Percentiles rank a stretch among this genome's conserved stretches.
Conservation (phyloP, 2,329 filamentous ascomycete species). For the Exophiala phaeomuriformis region DNA sequence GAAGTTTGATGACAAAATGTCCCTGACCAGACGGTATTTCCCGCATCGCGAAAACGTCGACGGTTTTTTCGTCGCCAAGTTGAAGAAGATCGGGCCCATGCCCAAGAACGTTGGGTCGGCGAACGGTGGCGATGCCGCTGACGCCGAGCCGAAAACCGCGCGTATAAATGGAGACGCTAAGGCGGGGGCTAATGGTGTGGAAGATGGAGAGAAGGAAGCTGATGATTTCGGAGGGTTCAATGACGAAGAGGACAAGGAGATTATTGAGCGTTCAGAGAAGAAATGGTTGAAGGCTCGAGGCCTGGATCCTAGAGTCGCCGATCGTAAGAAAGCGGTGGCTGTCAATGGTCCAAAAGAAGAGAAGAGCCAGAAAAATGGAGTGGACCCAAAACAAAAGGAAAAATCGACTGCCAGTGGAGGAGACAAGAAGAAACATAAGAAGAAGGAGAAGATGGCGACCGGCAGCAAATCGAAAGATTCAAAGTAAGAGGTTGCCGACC, state of each 20-base stretch:
- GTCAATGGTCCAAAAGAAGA: neutral
- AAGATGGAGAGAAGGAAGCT: conserved; percentile 28
- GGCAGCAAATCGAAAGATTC: neutral
- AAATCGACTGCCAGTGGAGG: neutral
- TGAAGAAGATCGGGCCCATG: conserved; percentile 82
- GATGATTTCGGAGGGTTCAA: conserved; percentile 66
- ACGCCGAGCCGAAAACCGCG: conserved; percentile 26
- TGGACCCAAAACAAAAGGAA: neutral
- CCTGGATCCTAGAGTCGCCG: conserved; percentile 58
- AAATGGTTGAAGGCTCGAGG: conserved; percentile 68
- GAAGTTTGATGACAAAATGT: conserved; percentile 78
- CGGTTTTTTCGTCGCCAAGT: conserved; percentile 96
- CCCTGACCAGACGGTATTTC: conserved; percentile 77
- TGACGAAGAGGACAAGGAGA: conserved; percentile 62
- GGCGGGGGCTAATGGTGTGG: conserved; percentile 25
- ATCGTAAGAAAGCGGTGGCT: conserved; percentile 4
- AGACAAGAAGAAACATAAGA: neutral
- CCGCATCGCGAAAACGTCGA: conserved; percentile 92
- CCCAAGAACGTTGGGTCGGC: conserved; percentile 36
- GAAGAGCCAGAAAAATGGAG: neutral
- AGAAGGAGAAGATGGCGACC: neutral
- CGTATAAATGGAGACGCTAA: conserved; percentile 22
- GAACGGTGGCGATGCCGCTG: conserved; percentile 27
- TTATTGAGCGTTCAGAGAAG: conserved; percentile 65
- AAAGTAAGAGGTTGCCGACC: neutral